These are phyloP conservation scores for Physaria fendleri DNA, from an alignment of 345 rosid species.

Conservation along the genomic window DNA sequence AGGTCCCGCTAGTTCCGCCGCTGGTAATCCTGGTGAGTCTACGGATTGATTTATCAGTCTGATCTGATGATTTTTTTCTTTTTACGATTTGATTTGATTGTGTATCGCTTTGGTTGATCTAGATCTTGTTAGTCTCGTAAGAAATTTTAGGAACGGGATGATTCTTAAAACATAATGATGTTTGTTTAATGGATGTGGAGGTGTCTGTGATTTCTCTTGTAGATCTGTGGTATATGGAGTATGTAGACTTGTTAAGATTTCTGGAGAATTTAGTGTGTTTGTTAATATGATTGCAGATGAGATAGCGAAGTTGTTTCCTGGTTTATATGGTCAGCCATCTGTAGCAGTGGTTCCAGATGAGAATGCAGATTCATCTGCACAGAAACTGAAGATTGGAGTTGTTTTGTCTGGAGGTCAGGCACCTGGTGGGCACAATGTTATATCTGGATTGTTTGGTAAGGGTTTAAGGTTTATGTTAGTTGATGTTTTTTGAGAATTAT, in stretches of 20 bases:
- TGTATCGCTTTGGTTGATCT: slow-evolving; percentile 10
- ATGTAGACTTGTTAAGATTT: not conserved
- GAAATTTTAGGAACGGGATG: not conserved
- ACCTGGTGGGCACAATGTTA: slow-evolving; percentile 99
- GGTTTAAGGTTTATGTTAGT: not conserved
- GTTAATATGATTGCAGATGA: slow-evolving; percentile 41
- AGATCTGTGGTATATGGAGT: slow-evolving; percentile 6
- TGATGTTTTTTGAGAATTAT: not conserved
- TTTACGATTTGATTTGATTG: not conserved
- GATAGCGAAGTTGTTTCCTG: slow-evolving; percentile 86
- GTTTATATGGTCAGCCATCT: slow-evolving; percentile 84
- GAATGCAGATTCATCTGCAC: slow-evolving; percentile 29
- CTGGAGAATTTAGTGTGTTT: not conserved
- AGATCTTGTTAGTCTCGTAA: slow-evolving; percentile 18
- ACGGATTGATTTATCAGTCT: not conserved
- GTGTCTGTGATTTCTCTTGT: not conserved
- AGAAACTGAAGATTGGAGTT: slow-evolving; percentile 80
- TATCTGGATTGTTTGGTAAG: slow-evolving; percentile 84
- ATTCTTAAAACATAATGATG: not conserved
- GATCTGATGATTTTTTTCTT: slow-evolving; percentile 6
- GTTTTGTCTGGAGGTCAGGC: slow-evolving; percentile 99
- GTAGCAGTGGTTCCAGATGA: slow-evolving; percentile 50
- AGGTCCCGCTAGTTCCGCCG: slow-evolving; percentile 84
- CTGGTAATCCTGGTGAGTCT: slow-evolving; percentile 77
- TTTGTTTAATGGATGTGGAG: not conserved